Base-by-base conservation (phyloP, 352 stramenopile species). In the Globisporangium spiculum region DNA sequence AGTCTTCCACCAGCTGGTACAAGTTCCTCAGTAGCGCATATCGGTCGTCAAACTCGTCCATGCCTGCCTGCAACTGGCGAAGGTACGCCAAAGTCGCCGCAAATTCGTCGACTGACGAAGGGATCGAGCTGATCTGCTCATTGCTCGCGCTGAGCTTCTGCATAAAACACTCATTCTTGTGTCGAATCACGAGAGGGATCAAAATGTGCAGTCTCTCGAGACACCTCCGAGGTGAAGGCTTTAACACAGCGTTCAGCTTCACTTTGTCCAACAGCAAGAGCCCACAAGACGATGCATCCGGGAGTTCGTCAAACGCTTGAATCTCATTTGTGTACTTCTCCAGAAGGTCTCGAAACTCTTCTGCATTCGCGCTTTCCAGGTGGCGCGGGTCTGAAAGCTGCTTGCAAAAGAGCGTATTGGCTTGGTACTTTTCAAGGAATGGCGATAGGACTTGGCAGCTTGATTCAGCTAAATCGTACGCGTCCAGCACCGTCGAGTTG, bases 361-460 rank as follows among this genome's bases (percentile, higher is more conserved):
- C 83, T 0, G 88, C 75, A 32, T 85, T 75, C 18, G 70, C 54
- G 20, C 60, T 62, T 7, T 72, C 58, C 0, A 80, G 60, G 32
- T 70, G 68, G 0, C 65, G 67, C 14, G 75, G 54, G 22, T 91
- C 75, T 3, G 69, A 72, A 0, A 88, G 32, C 36, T 71, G 67
- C 22, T 70, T 76, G 62, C 81, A 86, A 62, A 94, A 94, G 1
- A 34, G 26, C 16, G 78, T 30, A 65, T 98, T 98, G 8, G 80
- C 79, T 30, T 87, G 74, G 67, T 88, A 96, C 30, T 88, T 90
- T 20, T 84, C 70, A 3, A 92, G 68, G 69, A 93, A 98, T 0
- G 91, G 70, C 14, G 79, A 67, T 7, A 98, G 88, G 1, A 74
- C 67, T 0, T 58, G 48, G 30, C 82, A 87, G 32, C 86, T 94